These are phyloP conservation scores for Cystoderma amianthinum DNA, from an alignment of 768 basidiomycete genomes.

Conservation along the genomic window DNA sequence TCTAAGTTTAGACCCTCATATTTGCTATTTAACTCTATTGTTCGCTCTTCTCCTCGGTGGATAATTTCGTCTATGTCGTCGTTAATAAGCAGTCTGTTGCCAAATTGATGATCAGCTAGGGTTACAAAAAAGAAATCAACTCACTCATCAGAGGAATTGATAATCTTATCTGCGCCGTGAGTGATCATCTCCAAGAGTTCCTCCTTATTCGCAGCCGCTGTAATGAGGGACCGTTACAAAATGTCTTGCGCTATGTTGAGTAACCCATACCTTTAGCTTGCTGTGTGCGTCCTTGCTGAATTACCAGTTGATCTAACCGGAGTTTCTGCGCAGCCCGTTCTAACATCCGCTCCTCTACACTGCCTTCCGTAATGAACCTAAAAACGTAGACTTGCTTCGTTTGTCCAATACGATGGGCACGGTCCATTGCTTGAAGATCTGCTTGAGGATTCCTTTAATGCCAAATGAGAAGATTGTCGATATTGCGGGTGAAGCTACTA, in stretches of 20 bases:
- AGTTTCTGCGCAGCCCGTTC: conserved; percentile 95
- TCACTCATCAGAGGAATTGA: conserved; percentile 71
- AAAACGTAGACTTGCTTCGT: conserved; percentile 98
- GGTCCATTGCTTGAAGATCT: conserved; percentile 98
- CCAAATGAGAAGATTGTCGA: not conserved
- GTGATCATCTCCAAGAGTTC: conserved; percentile 98
- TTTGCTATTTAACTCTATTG: conserved; percentile 80
- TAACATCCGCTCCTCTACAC: conserved; percentile 92
- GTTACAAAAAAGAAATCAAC: conserved; percentile 15
- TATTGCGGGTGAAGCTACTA: conserved; percentile 10
- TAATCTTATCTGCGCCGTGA: conserved; percentile 95
- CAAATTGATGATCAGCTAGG: not conserved
- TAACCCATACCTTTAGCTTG: conserved; percentile 64
- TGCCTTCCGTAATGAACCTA: conserved; percentile 93
- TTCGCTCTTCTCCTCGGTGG: conserved; percentile 83
- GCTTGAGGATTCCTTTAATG: conserved; percentile 91
- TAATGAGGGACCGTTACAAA: conserved; percentile 4
- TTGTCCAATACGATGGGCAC: conserved; percentile 94
- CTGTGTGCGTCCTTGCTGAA: conserved; percentile 89
- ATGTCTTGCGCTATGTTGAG: not conserved
- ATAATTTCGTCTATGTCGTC: conserved; percentile 96
- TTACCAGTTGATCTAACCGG: conserved; percentile 91
- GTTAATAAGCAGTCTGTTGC: conserved; percentile 59
- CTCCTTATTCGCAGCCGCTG: conserved; percentile 90
- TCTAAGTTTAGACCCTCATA: conserved; percentile 92